Conservation (phyloP, 2,329 filamentous ascomycete species). For the Sphaerulina musiva region DNA sequence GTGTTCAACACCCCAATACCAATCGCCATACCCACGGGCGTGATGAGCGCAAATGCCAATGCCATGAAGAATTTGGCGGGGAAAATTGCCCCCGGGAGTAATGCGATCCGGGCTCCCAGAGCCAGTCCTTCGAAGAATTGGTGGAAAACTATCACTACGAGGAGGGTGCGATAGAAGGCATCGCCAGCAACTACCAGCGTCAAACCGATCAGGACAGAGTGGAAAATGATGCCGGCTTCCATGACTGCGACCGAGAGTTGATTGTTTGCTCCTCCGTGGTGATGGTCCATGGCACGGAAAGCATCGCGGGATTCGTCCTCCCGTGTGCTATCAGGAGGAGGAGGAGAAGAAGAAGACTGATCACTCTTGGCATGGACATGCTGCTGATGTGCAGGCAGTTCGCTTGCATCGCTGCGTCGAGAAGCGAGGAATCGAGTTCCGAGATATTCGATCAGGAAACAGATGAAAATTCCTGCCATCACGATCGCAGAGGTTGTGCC, state of each 20-base stretch:
- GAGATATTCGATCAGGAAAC: conserved; percentile 64
- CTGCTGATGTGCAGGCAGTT: conserved; percentile 20
- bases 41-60: conserved; percentile 60
- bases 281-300: conserved; percentile 45
- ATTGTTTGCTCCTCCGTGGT: conserved; percentile 17
- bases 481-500: conserved; percentile 62
- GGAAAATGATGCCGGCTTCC: conserved; percentile 67
- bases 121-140: conserved; percentile 90
- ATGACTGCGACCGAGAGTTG: conserved; percentile 58
- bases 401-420: conserved; percentile 8
- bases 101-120: conserved; percentile 75
- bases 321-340: conserved; percentile 4
- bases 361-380: conserved; percentile 5
- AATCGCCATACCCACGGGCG: conserved; percentile 73
- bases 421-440: conserved; percentile 28
- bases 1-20: conserved; percentile 63
- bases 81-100: conserved; percentile 47
- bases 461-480: conserved; percentile 67
- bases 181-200: conserved; percentile 62
- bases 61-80: conserved; percentile 55
- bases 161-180: conserved; percentile 54
- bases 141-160: conserved; percentile 70
- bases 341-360: conserved; percentile 1
- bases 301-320: conserved; percentile 6
- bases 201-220: conserved; percentile 45